These are phyloP conservation scores for Sisymbrium irio DNA, from an alignment of 345 rosid species.

Conservation along the genomic window DNA sequence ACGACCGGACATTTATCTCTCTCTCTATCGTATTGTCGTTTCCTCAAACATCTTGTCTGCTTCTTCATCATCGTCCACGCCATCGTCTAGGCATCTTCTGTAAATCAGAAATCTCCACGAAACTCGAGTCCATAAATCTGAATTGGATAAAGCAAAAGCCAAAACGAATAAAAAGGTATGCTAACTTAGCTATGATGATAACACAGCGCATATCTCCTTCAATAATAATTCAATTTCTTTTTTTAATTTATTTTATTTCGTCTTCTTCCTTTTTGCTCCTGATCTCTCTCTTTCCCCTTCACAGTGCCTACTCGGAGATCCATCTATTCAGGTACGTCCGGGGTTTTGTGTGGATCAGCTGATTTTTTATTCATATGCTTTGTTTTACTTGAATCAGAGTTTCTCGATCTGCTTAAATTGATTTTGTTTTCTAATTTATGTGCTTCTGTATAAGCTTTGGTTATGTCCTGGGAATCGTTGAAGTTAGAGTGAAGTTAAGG, in stretches of 20 bases:
- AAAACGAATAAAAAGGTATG: not conserved
- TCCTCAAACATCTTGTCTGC: conserved; percentile 6
- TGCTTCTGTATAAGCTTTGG: not conserved
- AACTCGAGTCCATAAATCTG: not conserved
- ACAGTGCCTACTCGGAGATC: conserved; percentile 17
- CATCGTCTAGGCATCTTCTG: conserved; percentile 20
- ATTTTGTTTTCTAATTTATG: not conserved
- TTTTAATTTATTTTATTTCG: not conserved
- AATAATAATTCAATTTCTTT: not conserved
- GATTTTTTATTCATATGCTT: conserved; percentile 8
- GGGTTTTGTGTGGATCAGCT: not conserved
- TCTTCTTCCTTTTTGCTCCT: not conserved
- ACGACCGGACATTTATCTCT: conserved; percentile 5
- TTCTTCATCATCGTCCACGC: not conserved
- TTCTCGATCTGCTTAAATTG: not conserved
- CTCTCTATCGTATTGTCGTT: not conserved
- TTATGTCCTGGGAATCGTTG: not conserved
- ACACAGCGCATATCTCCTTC: conserved; percentile 23
- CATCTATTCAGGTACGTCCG: conserved; percentile 11
- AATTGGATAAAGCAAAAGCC: conserved; percentile 12
- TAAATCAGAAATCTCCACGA: conserved; percentile 2
- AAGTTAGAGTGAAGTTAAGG: not conserved
- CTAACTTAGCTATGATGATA: not conserved
- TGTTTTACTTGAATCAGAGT: not conserved
- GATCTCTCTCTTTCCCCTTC: not conserved